Conservation (phyloP, 257 asterid genomes). For the Capsicum baccatum region DNA sequence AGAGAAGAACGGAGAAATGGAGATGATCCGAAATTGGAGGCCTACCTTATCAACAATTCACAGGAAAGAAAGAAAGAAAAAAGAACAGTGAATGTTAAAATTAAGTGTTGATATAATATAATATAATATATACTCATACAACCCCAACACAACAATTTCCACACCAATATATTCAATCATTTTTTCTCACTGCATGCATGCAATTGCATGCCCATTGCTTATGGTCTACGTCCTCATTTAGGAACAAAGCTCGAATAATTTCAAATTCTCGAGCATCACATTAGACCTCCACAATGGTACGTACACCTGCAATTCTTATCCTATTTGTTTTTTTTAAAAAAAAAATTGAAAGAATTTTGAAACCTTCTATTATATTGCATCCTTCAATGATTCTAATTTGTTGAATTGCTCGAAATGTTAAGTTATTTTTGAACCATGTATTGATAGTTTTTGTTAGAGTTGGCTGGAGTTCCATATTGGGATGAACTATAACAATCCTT, state of each 20-base stretch:
- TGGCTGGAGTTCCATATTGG: no score
- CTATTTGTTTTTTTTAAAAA: background rate
- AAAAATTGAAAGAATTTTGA: no score
- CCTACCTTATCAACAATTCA: slow-evolving; percentile 30
- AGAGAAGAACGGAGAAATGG: slow-evolving; percentile 39
- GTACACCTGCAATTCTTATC: slow-evolving; percentile 38
- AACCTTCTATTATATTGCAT: no score
- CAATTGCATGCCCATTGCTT: background rate
- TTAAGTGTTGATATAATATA: background rate
- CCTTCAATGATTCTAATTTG: background rate
- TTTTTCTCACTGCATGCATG: background rate
- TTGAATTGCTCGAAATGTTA: background rate
- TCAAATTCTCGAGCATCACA: slow-evolving; percentile 18
- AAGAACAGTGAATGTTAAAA: background rate
- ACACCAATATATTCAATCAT: background rate
- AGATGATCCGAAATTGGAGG: slow-evolving; percentile 66
- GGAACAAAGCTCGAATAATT: slow-evolving; percentile 24
- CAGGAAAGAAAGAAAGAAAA: background rate
- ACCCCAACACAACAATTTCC: background rate
- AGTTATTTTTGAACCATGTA: background rate
- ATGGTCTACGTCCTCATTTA: background rate
- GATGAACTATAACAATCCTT: no score
- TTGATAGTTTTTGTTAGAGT: no score
- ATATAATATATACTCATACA: background rate
- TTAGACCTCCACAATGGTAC: slow-evolving; percentile 57